Conservation (phyloP, 2,329 filamentous ascomycete genomes). For the Penicillium rolfsii region DNA sequence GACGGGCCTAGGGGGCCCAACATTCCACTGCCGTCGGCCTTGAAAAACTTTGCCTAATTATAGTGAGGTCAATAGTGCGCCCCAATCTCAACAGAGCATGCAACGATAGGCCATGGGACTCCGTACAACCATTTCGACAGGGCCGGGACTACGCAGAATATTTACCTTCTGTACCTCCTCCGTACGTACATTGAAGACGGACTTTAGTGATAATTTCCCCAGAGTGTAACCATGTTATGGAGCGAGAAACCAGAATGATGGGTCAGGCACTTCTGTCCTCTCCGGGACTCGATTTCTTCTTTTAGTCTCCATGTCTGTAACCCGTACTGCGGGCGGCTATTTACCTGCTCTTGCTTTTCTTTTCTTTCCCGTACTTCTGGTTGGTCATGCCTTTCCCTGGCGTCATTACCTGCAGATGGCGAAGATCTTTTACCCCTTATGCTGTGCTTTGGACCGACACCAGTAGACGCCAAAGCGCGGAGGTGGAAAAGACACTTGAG, state of each 20-base stretch:
- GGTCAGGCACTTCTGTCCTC: conserved; percentile 10
- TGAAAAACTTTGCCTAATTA: not conserved
- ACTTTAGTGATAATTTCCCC: not conserved
- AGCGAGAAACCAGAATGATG: conserved; percentile 13
- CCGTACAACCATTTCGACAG: not conserved
- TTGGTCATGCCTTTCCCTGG: conserved; percentile 8
- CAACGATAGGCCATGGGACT: not conserved
- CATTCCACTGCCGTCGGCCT: not conserved
- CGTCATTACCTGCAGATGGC: not conserved
- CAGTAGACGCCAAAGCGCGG: conserved; percentile 15
- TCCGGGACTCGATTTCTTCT: conserved; percentile 4
- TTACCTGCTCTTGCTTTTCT: not conserved
- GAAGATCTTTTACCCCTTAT: conserved; percentile 9
- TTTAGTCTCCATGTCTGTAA: conserved; percentile 9
- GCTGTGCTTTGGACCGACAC: not conserved
- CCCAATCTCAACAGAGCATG: conserved; percentile 1
- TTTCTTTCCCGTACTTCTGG: not conserved
- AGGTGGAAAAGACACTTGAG: conserved; percentile 1
- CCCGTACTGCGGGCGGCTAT: conserved; percentile 8
- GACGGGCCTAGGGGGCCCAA: not conserved
- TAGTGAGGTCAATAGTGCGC: conserved; percentile 5
- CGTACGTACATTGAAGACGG: not conserved
- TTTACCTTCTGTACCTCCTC: not conserved
- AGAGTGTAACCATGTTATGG: not conserved
- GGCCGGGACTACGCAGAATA: not conserved